Evolutionary conservation across 2,329 filamentous ascomycete genomes (phyloP).

Genomic region (Nigrospora osmanthi): DNA sequence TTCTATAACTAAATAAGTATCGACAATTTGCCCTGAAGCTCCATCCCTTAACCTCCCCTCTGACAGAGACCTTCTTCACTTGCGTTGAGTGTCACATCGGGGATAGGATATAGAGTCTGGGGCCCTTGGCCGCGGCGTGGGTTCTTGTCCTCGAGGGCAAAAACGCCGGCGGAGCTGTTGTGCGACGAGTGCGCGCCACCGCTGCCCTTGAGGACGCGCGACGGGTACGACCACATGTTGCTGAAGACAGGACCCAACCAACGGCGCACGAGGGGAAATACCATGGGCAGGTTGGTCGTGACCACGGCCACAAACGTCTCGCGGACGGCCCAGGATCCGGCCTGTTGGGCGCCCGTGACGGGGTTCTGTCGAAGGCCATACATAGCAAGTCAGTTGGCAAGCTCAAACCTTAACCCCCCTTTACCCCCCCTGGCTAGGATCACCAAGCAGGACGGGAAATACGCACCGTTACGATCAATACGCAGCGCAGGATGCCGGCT

Average conservation of each 20-base stretch:
- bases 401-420: not conserved
- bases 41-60: too few species aligned
- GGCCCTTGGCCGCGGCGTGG: not conserved
- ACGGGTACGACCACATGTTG: not conserved
- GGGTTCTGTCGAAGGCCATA: constrained; percentile 21
- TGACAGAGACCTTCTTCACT: not conserved
- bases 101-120: not conserved
- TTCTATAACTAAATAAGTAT: too few species aligned
- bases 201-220: not conserved
- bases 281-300: constrained; percentile 34
- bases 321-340: constrained; percentile 32
- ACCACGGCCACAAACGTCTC: constrained; percentile 36
- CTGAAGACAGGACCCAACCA: not conserved
- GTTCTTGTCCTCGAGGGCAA: not conserved
- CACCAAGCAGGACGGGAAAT: not conserved
- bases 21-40: too few species aligned
- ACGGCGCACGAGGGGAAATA: constrained; percentile 9
- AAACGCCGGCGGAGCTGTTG: too few species aligned
- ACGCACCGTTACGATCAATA: constrained; percentile 27
- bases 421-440: not conserved
- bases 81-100: not conserved
- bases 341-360: constrained; percentile 29
- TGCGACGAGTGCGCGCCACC: too few species aligned
- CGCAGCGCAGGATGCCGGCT: constrained; percentile 27
- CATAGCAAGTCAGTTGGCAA: not conserved